Evolutionary conservation across 2,329 filamentous ascomycete species (phyloP), one percentile per base, ranked within the genome.

Genomic region (Acarospora socialis): DNA sequence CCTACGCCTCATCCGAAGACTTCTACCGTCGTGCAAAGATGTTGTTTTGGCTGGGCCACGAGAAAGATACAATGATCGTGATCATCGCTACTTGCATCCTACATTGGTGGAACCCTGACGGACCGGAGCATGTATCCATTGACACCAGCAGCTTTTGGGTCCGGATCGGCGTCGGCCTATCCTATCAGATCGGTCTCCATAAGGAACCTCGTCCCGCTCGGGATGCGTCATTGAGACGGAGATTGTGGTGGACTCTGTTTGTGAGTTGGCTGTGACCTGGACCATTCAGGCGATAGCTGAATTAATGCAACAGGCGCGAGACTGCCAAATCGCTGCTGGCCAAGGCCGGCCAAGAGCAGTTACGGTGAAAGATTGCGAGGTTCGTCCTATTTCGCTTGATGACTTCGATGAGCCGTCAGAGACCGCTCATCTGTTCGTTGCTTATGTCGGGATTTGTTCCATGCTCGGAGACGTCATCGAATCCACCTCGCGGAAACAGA

Each of bases 141-240:
- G 55, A 62, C 36, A 60, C 55, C 1, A 60, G 57, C 33, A 52
- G 55, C 7, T 61, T 62, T 36, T 62, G 59, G 59, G 45, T 57
- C 18, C 49, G 55, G 14, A 53, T 60, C 16, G 55, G 54, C 21
- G 52, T 57, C 13, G 56, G 56, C 2, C 41, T 62, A 16, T 57
- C 56, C 2, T 57, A 60, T 43, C 58, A 61, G 33, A 49, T 60
- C 34, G 57, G 59, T 3, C 43, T 62, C n/a, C 58, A 61, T 36
- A 51, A 53, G 23, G 57, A 62, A 31, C 56, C 57, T 3, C 41
- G 40, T 3, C 43, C 43, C 4, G 51, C 48, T 29, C 39, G 45
- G 15, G 52, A 60, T 37, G 50, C 51, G 13, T 43, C 48, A 4
- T 35, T 59, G 7, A 46, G 57, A 28, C 52, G 51, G 30, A 46